Conservation (phyloP, 192 early-diverging fungal species). For the Spinellus fusiger region DNA sequence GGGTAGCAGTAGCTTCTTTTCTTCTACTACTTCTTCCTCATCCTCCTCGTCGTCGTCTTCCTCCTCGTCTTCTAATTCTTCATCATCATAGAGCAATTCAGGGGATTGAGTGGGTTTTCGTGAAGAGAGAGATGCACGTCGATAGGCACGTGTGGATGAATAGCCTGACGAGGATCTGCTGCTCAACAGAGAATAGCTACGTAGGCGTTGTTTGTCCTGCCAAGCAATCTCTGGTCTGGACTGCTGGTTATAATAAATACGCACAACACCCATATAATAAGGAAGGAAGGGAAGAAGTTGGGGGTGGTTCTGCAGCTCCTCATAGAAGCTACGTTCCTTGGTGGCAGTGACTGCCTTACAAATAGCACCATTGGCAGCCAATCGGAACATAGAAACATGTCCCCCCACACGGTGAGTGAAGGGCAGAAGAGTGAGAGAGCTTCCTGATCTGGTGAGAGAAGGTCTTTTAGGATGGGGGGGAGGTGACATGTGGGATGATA, state of each 20-base stretch:
- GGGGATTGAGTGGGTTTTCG: too few species aligned
- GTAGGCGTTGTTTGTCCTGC: background rate
- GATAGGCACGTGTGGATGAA: too few species aligned
- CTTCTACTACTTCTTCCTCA: background rate
- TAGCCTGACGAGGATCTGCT: too few species aligned
- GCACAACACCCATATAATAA: background rate
- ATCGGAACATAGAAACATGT: conserved; percentile 11
- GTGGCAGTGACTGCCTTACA: conserved; percentile 12
- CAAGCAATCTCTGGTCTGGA: background rate
- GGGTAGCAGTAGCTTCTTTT: too few species aligned
- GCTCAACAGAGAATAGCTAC: background rate
- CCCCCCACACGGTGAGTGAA: conserved; percentile 12
- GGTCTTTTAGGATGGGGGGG: background rate
- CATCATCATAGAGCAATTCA: too few species aligned
- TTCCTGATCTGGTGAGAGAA: background rate
- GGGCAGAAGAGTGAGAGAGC: conserved; percentile 2
- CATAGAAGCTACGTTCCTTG: conserved; percentile 3
- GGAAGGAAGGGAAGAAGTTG: background rate
- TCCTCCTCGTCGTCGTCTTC: background rate
- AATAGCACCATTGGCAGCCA: conserved; percentile 1
- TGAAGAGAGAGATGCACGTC: too few species aligned
- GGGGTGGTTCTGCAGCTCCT: conserved; percentile 1
- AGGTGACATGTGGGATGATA: background rate
- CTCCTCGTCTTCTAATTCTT: background rate
- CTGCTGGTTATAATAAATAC: background rate